phyloP scores from a whole-genome alignment of 257 asterid species.

The Sherardia arvensis region DNA sequence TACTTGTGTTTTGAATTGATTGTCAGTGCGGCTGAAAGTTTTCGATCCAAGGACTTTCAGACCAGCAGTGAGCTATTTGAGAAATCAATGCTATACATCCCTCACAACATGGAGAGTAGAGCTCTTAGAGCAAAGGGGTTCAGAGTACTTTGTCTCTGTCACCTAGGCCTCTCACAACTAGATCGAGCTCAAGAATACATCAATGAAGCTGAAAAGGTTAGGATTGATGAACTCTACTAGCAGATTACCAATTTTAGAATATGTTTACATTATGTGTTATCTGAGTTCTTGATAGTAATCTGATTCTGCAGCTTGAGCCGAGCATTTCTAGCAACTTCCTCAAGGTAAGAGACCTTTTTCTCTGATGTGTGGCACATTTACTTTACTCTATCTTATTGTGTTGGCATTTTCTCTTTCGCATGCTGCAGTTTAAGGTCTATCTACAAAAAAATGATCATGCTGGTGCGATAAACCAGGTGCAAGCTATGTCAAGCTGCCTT shows the following conservation, averaged over 20 bases:
- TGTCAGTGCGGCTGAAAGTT: constrained; percentile 79
- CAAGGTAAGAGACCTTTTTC: constrained; percentile 48
- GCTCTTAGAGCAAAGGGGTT: constrained; percentile 83
- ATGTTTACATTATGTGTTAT: constrained; percentile 3
- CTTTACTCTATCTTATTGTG: constrained; percentile 3
- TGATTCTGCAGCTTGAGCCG: constrained; percentile 84
- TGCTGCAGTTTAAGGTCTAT: constrained; percentile 80
- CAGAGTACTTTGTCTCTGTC: constrained; percentile 82
- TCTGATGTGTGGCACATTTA: constrained; percentile 6
- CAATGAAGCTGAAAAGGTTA: constrained; percentile 91
- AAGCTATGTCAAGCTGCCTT: constrained; percentile 83
- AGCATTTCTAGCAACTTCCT: constrained; percentile 77
- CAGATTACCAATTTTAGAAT: constrained; percentile 12
- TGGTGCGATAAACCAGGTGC: constrained; percentile 72
- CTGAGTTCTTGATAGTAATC: constrained; percentile 18
- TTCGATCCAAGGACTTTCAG: constrained; percentile 67
- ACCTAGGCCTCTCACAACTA: constrained; percentile 71
- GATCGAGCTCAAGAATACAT: constrained; percentile 96
- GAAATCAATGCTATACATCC: constrained; percentile 73
- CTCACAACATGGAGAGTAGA: constrained; percentile 68
- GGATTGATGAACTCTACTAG: constrained; percentile 4
- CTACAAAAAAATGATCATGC: constrained; percentile 56
- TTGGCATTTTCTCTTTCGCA: constrained; percentile 7
- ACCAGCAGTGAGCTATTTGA: constrained; percentile 86
- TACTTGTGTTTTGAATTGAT: not conserved